Evolutionary conservation across 225 moss, liverwort and hornwort species (phyloP), one percentile per base, ranked within the genome.

Genomic region (Climacium dendroides): DNA sequence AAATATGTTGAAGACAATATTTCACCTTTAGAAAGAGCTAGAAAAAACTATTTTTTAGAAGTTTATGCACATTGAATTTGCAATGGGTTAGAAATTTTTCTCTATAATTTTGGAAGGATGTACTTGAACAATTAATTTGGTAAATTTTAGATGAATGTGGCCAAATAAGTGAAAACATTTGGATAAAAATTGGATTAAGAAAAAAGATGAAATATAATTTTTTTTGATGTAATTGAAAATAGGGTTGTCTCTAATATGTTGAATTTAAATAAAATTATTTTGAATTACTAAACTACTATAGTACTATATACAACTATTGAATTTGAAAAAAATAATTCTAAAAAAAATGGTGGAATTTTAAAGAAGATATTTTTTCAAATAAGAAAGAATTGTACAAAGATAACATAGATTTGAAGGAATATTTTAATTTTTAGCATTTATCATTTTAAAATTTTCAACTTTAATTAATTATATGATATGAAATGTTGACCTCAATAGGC

Each of bases 401-500:
- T 9, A 41, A 15, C 1, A 12, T n/a, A 4, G 3, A 41, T 41
- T 43, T 43, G 16, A 70, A 43, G 2, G 5, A 43, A 43, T 71
- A 9, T 43, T 16, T 3, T 5, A 26, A 71, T 43, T 16, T 26
- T 41, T 6, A 47, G 11, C 73, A 73, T 73, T 0, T 45, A 6
- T 0, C 10, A 17, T 29, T 45, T 43, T 1, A 16, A n/a, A n/a
- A 43, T 17, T 72, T 71, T 28, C 3, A 72, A 29, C 17, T 28
- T 72, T 3, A 16, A 10, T 71, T 45, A 47, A 29, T 17, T 45
- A 47, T 30, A 11, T 18, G 17, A 4, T 6, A 29, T 4, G 2
- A 73, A 73, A 47, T 29, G 4, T 0, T 0, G 0, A 45, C 10
- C 3, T 10, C 29, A 43, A 2, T 17, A 2, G 72, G 17, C 0